Conservation (phyloP, 768 basidiomycete genomes). For the Suillus tomentosus region DNA sequence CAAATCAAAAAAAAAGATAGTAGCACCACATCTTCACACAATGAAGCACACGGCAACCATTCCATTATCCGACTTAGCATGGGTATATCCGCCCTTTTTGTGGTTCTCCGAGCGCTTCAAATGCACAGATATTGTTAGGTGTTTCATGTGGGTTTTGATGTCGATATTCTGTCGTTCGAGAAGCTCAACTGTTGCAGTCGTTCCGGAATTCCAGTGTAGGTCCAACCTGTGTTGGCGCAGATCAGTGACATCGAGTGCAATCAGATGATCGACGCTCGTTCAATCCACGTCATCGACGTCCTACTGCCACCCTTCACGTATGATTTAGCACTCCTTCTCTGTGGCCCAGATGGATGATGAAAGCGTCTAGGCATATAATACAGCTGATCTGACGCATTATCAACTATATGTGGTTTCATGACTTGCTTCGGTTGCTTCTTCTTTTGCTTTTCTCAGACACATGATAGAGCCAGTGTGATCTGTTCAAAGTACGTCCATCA, state of each 20-base stretch:
- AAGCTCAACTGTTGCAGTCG: no score
- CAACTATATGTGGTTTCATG: not conserved
- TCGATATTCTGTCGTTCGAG: no score
- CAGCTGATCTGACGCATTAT: not conserved
- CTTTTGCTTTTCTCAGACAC: not conserved
- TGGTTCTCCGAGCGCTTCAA: no score
- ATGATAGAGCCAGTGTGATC: not conserved
- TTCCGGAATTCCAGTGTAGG: no score
- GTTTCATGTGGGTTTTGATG: no score
- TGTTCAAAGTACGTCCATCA: not conserved
- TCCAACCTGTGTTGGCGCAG: no score
- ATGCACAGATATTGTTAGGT: no score
- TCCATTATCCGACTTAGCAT: no score
- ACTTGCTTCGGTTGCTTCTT: not conserved
- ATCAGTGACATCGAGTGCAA: not conserved
- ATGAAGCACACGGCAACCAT: no score
- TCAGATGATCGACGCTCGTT: not conserved
- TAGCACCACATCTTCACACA: no score
- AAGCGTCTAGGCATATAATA: not conserved
- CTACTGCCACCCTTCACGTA: not conserved
- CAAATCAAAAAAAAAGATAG: no score
- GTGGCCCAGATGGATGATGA: not conserved
- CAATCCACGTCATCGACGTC: not conserved
- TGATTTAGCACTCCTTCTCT: not conserved
- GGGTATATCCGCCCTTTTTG: no score